Conservation (phyloP, 306 rosid genomes). For the Ceratonia siliqua region DNA sequence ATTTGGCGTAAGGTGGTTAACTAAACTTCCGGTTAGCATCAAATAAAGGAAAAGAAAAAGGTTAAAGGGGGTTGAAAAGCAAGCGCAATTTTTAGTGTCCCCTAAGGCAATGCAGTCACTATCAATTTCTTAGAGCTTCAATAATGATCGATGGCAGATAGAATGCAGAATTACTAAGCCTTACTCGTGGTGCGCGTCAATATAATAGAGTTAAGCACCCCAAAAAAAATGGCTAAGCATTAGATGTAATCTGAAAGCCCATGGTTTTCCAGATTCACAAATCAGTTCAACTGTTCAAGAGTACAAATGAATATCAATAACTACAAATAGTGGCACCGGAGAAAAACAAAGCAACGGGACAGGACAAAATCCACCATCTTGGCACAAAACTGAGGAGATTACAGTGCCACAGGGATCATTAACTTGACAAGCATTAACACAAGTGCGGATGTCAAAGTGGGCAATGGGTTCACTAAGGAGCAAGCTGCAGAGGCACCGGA, state of each 20-base stretch:
- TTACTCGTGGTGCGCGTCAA: not conserved
- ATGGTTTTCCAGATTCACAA: constrained; percentile 23
- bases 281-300: constrained; percentile 27
- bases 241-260: not conserved
- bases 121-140: not conserved
- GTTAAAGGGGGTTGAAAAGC: not conserved
- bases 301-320: constrained; percentile 27
- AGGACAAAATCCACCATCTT: constrained; percentile 7
- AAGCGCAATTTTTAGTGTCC: not conserved
- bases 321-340: constrained; percentile 21
- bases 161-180: not conserved
- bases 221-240: not conserved
- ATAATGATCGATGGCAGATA: not conserved
- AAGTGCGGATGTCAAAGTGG: constrained; percentile 37
- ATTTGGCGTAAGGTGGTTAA: no score
- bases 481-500: constrained; percentile 45
- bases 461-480: constrained; percentile 48
- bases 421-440: constrained; percentile 41
- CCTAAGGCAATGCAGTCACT: not conserved
- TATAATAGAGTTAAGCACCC: not conserved
- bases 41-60: not conserved
- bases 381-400: constrained; percentile 22
- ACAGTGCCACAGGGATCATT: constrained; percentile 38
- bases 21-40: not conserved
- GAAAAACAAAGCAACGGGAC: constrained; percentile 13